A percentile compares a stretch with the other conserved stretches of the same genome.
Conservation (phyloP, 225 moss, liverwort and hornwort species). For the Lunularia cruciata region DNA sequence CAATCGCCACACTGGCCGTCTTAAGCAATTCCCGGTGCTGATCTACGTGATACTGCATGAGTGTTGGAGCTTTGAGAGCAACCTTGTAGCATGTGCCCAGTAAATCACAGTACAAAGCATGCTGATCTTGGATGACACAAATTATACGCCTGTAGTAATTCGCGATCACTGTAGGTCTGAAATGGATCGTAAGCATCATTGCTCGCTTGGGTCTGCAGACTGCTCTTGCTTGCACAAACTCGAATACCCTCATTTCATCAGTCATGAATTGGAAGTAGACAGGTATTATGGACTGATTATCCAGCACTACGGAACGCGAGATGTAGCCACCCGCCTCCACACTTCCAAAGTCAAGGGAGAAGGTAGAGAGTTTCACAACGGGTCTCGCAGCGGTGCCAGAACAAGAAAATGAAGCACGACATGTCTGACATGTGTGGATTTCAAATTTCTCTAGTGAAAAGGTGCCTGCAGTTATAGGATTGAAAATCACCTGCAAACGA, state of each 20-base stretch:
- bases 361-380: constrained; percentile 65
- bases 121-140: constrained; percentile 77
- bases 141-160: constrained; percentile 87
- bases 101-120: constrained; percentile 80
- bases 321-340: constrained; percentile 68
- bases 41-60: constrained; percentile 83
- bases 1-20: constrained; percentile 62
- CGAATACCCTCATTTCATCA: constrained; percentile 67
- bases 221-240: constrained; percentile 61
- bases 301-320: constrained; percentile 73
- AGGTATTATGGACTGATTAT: constrained; percentile 75
- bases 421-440: constrained; percentile 88
- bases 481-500: constrained; percentile 99
- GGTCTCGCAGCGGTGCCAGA: constrained; percentile 93
- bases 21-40: constrained; percentile 89
- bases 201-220: constrained; percentile 59
- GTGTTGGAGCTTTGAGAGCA: constrained; percentile 70
- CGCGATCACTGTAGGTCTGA: constrained; percentile 61
- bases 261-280: constrained; percentile 76
- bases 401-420: constrained; percentile 96
- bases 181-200: constrained; percentile 68
- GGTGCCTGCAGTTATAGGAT: constrained; percentile 90
- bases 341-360: constrained; percentile 91
- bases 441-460: constrained; percentile 97
- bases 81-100: constrained; percentile 73